A percentile compares a stretch with the other conserved stretches of the same genome.
phyloP scores from a whole-genome alignment of 208 protist species.

The Trypanosoma boissoni region DNA sequence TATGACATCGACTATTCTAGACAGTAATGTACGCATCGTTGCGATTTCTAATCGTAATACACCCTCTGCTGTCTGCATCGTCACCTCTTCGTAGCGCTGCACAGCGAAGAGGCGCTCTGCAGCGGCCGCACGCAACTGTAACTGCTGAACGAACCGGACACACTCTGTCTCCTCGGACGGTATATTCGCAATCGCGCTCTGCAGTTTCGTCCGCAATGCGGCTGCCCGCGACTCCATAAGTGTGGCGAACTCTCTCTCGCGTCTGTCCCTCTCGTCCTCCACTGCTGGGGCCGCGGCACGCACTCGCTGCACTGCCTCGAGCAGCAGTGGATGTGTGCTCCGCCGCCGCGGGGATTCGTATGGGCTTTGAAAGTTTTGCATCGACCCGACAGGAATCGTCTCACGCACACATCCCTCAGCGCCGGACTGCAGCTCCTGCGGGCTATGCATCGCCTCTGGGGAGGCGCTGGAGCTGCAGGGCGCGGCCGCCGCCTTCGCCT shows the following conservation, averaged over 20 bases:
- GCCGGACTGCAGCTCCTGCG: too few relatives aligned
- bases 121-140: constrained; percentile 36
- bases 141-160: constrained; percentile 30
- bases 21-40: constrained; percentile 46
- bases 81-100: constrained; percentile 62
- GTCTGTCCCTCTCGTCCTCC: constrained; percentile 10
- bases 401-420: too few relatives aligned
- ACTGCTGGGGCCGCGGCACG: constrained; percentile 9
- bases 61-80: constrained; percentile 53
- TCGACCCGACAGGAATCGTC: too few relatives aligned
- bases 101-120: constrained; percentile 57
- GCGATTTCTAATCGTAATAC: constrained; percentile 51
- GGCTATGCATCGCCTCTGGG: too few relatives aligned
- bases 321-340: constrained; percentile 17
- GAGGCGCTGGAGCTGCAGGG: too few relatives aligned
- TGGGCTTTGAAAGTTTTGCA: too few relatives aligned
- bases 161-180: constrained; percentile 28
- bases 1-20: constrained; percentile 11
- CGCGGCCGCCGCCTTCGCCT: background rate
- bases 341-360: too few relatives aligned
- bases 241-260: constrained; percentile 21
- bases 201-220: constrained; percentile 23
- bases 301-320: constrained; percentile 7
- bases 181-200: constrained; percentile 17
- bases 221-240: constrained; percentile 21